Percentiles rank a stretch among this genome's conserved stretches.
phyloP scores from a whole-genome alignment of 352 stramenopile genomes.

The Phytophthora chlamydospora region DNA sequence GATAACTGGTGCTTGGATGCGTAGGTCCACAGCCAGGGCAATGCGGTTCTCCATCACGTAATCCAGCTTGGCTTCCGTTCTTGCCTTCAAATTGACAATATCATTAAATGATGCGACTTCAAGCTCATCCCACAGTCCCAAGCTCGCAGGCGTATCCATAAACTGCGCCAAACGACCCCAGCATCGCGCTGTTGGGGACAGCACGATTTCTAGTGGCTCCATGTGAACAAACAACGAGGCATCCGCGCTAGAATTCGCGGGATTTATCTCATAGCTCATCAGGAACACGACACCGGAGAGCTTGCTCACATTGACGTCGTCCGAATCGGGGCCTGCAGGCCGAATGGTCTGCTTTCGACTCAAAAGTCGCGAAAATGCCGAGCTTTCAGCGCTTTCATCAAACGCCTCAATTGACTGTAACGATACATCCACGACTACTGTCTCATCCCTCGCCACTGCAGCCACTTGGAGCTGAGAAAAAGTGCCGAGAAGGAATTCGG shows the following conservation, averaged over 20 bases:
- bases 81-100: constrained; percentile 89
- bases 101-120: constrained; percentile 91
- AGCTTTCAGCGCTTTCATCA: constrained; percentile 87
- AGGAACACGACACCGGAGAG: constrained; percentile 80
- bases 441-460: constrained; percentile 68
- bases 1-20: constrained; percentile 87
- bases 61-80: constrained; percentile 89
- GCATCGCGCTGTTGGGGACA: constrained; percentile 84
- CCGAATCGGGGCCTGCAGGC: constrained; percentile 43
- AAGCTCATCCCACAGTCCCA: constrained; percentile 87
- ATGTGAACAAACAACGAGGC: constrained; percentile 82
- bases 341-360: constrained; percentile 66
- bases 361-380: constrained; percentile 80
- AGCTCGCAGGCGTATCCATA: constrained; percentile 73
- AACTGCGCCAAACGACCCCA: constrained; percentile 81
- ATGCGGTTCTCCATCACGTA: constrained; percentile 90
- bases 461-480: constrained; percentile 83
- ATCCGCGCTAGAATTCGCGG: constrained; percentile 64
- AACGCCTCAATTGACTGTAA: constrained; percentile 87
- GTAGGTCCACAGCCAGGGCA: constrained; percentile 76
- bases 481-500: constrained; percentile 77
- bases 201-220: constrained; percentile 87
- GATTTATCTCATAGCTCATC: constrained; percentile 87
- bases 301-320: constrained; percentile 63
- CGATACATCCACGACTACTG: constrained; percentile 83